Conservation (phyloP, 345 rosid species). For the Chamaenerion angustifolium region DNA sequence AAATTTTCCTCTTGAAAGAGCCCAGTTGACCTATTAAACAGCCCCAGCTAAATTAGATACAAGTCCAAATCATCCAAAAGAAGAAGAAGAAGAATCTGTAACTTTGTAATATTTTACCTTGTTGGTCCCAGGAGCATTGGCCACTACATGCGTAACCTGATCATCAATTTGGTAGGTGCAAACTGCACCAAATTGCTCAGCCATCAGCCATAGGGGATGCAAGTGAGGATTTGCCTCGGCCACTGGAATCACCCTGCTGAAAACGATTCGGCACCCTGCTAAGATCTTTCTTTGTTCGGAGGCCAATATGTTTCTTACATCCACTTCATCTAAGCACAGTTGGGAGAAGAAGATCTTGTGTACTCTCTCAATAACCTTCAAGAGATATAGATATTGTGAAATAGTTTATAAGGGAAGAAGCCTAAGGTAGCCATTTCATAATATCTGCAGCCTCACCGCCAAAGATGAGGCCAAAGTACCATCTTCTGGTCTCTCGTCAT, state of each 20-base stretch:
- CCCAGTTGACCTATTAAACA: constrained; percentile 73
- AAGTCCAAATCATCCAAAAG: not conserved
- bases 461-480: constrained; percentile 93
- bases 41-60: constrained; percentile 21
- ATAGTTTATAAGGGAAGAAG: not conserved
- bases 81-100: not conserved
- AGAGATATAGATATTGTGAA: not conserved
- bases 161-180: constrained; percentile 85
- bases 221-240: constrained; percentile 91
- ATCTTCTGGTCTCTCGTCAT: constrained; percentile 90
- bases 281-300: constrained; percentile 74
- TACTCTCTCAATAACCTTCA: constrained; percentile 80
- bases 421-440: not conserved
- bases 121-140: constrained; percentile 88
- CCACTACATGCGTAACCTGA: constrained; percentile 93
- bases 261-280: constrained; percentile 73
- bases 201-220: constrained; percentile 92
- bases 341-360: constrained; percentile 68
- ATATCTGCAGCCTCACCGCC: constrained; percentile 42
- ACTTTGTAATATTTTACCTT: constrained; percentile 36
- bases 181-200: constrained; percentile 95
- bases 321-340: constrained; percentile 59
- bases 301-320: constrained; percentile 81
- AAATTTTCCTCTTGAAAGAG: constrained; percentile 52
- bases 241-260: constrained; percentile 88